Evolutionary conservation across 2,329 filamentous ascomycete species (phyloP), one percentile per base, ranked within the genome.

Genomic region (Ascochyta clinopodiicola): DNA sequence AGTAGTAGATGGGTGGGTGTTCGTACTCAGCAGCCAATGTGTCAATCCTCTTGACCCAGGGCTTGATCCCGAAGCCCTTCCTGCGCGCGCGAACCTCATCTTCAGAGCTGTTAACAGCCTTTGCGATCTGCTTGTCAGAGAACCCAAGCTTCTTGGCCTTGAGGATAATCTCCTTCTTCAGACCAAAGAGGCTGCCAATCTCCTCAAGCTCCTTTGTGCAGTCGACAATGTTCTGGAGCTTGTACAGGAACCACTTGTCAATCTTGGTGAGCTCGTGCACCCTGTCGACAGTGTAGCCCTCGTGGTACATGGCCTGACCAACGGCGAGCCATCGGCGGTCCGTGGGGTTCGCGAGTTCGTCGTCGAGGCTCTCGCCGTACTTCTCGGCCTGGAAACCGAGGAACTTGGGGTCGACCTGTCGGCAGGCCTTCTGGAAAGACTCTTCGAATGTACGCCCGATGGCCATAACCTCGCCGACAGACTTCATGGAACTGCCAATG

Each of bases 241-340:
- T 98, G 87, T 97, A 87, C 68, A 99, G 81, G 84, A 99, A 99
- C 95, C 95, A 98, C 80, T 96, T 96, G 82, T 98, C 95, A 70
- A 99, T 99, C 84, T 96, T 97, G 80, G 90, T 96, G 67, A 99
- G 82, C 6, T 97, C 92, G 74, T 98, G 92, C 15, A 99, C 84
- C 76, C 85, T 88, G 63, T 99, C 94, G 42, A 97, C 92, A 1
- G 91, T 87, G 82, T 99, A 99, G 77, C 90, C 89, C 80, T 97
- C 92, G 81, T 98, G 92, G 64, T 96, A 87, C 92, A 99, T 96
- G 63, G 95, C 95, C 80, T 98, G 93, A 40, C 95, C 94, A 72
- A 99, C 92, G 62, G 95, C 95, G 69, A 99, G 85, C 95, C 95
- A 98, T 77, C 95, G 88, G 69, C 95, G 91, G 77, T 99, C 95